Evolutionary conservation across 164 flowering plant genomes (phyloP).

Genomic region (Aristolochia contorta): DNA sequence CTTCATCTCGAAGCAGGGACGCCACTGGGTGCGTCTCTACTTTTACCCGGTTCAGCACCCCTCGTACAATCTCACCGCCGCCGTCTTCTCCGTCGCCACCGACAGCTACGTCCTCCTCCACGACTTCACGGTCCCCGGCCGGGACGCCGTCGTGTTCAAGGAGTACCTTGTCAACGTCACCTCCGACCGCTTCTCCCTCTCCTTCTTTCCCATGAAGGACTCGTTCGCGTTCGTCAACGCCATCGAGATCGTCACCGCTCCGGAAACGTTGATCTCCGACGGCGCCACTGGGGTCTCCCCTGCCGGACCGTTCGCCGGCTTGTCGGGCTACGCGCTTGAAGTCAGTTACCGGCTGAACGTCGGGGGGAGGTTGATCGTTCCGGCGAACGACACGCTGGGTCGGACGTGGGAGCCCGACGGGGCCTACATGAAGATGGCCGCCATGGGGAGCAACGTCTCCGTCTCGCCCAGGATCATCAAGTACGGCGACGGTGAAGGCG

Average conservation of each 20-base stretch:
- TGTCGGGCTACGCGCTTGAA: slow-evolving; percentile 35
- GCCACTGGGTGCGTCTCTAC: slow-evolving; percentile 66
- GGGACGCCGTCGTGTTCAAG: slow-evolving; percentile 28
- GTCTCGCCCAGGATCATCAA: slow-evolving; percentile 27
- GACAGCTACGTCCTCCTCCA: slow-evolving; percentile 49
- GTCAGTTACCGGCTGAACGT: slow-evolving; percentile 55
- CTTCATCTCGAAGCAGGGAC: slow-evolving; percentile 36
- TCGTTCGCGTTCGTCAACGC: slow-evolving; percentile 72
- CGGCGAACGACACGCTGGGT: slow-evolving; percentile 55
- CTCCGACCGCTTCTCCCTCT: slow-evolving; percentile 35
- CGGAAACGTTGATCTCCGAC: slow-evolving; percentile 46
- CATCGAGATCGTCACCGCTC: slow-evolving; percentile 64
- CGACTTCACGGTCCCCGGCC: slow-evolving; percentile 36
- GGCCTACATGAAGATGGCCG: slow-evolving; percentile 24
- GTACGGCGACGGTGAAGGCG: slow-evolving; percentile 21
- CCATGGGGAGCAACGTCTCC: slow-evolving; percentile 34
- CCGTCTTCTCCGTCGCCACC: slow-evolving; percentile 52
- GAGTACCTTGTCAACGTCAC: slow-evolving; percentile 56
- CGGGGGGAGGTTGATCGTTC: slow-evolving; percentile 46
- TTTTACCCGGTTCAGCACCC: slow-evolving; percentile 57
- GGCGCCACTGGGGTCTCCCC: slow-evolving; percentile 38
- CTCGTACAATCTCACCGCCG: slow-evolving; percentile 29
- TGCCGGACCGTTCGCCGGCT: slow-evolving; percentile 30
- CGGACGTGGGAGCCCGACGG: slow-evolving; percentile 60
- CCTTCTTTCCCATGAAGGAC: slow-evolving; percentile 44